phyloP scores from a whole-genome alignment of 768 basidiomycete species.

The Candolleomyces aberdarensis region DNA sequence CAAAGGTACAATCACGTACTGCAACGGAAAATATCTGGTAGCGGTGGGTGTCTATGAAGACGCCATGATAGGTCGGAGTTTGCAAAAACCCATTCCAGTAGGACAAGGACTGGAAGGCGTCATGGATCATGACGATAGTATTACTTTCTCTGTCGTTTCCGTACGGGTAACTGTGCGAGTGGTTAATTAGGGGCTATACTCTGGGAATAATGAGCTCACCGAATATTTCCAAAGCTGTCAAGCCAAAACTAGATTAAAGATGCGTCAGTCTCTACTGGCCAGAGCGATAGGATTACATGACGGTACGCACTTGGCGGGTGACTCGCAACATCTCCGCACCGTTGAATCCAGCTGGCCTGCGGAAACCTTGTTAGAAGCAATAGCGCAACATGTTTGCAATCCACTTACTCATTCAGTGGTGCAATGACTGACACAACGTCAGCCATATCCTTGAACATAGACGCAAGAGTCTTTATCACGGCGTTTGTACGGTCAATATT shows the following conservation, averaged over 20 bases:
- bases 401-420: slow-evolving; percentile 71
- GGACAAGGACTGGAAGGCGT: slow-evolving; percentile 74
- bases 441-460: slow-evolving; percentile 51
- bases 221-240: slow-evolving; percentile 73
- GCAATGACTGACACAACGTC: slow-evolving; percentile 65
- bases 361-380: not conserved
- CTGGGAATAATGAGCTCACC: slow-evolving; percentile 34
- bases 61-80: slow-evolving; percentile 53
- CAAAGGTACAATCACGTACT: slow-evolving; percentile 33
- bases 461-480: slow-evolving; percentile 61
- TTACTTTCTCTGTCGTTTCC: slow-evolving; percentile 50
- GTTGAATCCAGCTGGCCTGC: slow-evolving; percentile 71
- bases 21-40: slow-evolving; percentile 69
- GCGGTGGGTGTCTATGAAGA: slow-evolving; percentile 77
- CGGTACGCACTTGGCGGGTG: slow-evolving; percentile 35
- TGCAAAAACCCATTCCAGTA: slow-evolving; percentile 67
- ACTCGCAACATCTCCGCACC: slow-evolving; percentile 48
- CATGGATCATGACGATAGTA: slow-evolving; percentile 65
- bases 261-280: slow-evolving; percentile 6
- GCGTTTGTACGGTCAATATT: slow-evolving; percentile 67
- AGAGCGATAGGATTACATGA: not conserved
- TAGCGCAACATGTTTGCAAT: not conserved
- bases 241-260: slow-evolving; percentile 54
- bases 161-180: slow-evolving; percentile 30
- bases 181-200: slow-evolving; percentile 10